Base-by-base conservation (phyloP, 805 yeast genomes). In the Monosporozyma yasuniensis region DNA sequence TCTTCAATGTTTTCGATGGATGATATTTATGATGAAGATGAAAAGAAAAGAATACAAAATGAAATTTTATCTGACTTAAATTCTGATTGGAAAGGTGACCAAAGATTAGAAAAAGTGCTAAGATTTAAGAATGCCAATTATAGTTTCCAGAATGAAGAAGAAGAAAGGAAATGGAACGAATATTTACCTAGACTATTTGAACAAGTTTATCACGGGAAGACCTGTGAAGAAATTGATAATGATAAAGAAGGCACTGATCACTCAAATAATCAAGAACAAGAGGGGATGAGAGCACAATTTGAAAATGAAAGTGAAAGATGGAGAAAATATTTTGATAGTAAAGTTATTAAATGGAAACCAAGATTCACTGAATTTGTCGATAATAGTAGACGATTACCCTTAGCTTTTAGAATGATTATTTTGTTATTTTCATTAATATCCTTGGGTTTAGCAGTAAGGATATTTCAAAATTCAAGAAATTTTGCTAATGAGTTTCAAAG, bases 381-480 rank as follows among this genome's bases (percentile, higher is more conserved):
- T 49, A 79, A 80, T 54, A 88, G 86, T 63, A 90, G 95, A 18
- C 83, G 86, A 56, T 74, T 89, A 11, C 96, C 97, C 1, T 71
- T 91, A 46, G 74, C 84, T 22, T 76, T 91, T 54, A 72, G 99
- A 54, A 61, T 81, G 2, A 67, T 78, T 37, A 79, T 80, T 27
- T 71, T 81, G 35, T 56, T 79, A 12, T 73, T 88, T 42, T 79
- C 87, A 11, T 67, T 78, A 0, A 68, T 81, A 34, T 87, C 96
- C 0, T 72, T 91, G 54, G 93, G 81, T 0, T 63, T 91, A 23
- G 89, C 97, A 0, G 67, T 74, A 5, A 66, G 82, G 44, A 79
- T 87, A 48, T 79, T 73, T 61, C 57, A 66, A 48, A 62, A 71
- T 52, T 67, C 77, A 4, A 54, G 63, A 42, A 27, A 60, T 34